Conservation (phyloP, 1,139 yeast species). For the Yamadazyma trypodendri region DNA sequence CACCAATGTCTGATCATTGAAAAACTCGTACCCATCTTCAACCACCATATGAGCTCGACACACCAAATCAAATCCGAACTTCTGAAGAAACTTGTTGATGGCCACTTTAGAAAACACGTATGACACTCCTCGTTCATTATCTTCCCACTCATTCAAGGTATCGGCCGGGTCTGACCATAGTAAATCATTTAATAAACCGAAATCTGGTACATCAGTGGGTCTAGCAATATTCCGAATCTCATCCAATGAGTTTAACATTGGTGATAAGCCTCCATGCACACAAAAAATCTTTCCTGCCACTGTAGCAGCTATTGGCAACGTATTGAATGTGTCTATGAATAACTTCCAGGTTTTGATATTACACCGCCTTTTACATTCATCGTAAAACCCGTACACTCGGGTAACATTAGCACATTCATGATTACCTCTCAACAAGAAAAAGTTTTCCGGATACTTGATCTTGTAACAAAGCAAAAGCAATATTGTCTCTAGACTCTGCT, state of each 20-base stretch:
- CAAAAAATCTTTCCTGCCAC: conserved; percentile 96
- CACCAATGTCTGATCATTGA: conserved; percentile 88
- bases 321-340: conserved; percentile 90
- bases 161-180: conserved; percentile 98
- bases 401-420: conserved; percentile 98
- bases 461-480: conserved; percentile 82
- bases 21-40: conserved; percentile 97
- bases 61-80: conserved; percentile 90
- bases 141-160: conserved; percentile 95
- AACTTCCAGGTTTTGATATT: conserved; percentile 92
- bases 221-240: conserved; percentile 88
- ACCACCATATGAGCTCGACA: conserved; percentile 99
- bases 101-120: conserved; percentile 93
- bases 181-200: conserved; percentile 86
- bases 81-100: conserved; percentile 81
- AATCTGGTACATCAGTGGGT: conserved; percentile 97
- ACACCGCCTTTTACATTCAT: conserved; percentile 93
- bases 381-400: conserved; percentile 93
- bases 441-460: conserved; percentile 94
- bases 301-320: conserved; percentile 91
- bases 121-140: conserved; percentile 96
- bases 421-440: conserved; percentile 87
- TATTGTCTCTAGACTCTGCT: conserved; percentile 90
- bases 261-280: conserved; percentile 96
- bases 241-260: conserved; percentile 85